Evolutionary conservation across 2,329 filamentous ascomycete species (phyloP).

Genomic region (Bipolaris cookei): DNA sequence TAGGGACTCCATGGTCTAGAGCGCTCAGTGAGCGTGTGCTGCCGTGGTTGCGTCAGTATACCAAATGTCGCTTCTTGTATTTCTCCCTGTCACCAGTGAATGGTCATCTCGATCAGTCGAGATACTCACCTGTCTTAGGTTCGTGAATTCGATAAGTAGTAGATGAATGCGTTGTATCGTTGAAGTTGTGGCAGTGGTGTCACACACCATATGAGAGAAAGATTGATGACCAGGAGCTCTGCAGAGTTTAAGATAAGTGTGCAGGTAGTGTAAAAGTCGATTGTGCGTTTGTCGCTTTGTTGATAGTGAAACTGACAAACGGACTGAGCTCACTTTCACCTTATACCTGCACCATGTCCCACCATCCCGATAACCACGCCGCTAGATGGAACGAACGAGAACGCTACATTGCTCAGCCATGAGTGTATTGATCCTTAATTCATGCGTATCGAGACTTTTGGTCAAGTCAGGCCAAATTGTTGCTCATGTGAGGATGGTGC

Average conservation of each 20-base stretch:
- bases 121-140: background rate
- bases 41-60: background rate
- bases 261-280: background rate
- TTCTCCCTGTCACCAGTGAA: too few relatives aligned
- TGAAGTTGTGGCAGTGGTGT: background rate
- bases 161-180: background rate
- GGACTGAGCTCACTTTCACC: slow-evolving; percentile 6
- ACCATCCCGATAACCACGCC: slow-evolving; percentile 1
- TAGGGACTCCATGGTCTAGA: slow-evolving; percentile 7
- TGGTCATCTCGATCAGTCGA: too few relatives aligned
- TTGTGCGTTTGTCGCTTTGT: background rate
- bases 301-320: slow-evolving; percentile 3
- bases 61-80: too few relatives aligned
- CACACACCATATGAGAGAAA: background rate
- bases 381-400: background rate
- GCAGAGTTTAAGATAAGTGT: background rate
- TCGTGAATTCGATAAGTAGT: background rate
- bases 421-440: background rate
- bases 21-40: background rate
- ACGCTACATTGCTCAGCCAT: background rate
- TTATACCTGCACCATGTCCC: background rate
- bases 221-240: background rate
- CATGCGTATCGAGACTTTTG: slow-evolving; percentile 6
- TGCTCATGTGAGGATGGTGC: background rate
- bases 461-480: background rate